A percentile compares a stretch with the other conserved stretches of the same genome.
These are phyloP conservation scores for Chaetoscypha palmicola DNA, from an alignment of 2,329 filamentous ascomycete genomes.

Conservation along the genomic window DNA sequence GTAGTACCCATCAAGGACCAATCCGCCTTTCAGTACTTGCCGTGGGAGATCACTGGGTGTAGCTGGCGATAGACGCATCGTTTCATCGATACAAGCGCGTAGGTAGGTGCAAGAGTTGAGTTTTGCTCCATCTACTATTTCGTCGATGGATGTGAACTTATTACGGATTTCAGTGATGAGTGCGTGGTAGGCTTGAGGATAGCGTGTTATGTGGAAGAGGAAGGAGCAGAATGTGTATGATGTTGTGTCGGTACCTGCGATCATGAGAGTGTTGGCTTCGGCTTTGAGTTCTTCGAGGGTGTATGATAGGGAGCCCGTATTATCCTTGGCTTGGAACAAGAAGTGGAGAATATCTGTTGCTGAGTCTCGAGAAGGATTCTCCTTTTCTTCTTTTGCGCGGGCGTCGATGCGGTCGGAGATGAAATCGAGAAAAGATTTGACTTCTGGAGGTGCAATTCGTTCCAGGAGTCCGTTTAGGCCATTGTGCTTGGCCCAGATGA, in stretches of 20 bases:
- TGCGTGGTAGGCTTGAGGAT: slow-evolving; percentile 24
- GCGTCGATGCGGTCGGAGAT: background rate
- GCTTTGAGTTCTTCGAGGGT: slow-evolving; percentile 20
- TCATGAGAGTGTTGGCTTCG: slow-evolving; percentile 7
- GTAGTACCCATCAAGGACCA: background rate
- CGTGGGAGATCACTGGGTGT: background rate
- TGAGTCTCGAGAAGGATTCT: slow-evolving; percentile 36
- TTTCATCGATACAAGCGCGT: background rate
- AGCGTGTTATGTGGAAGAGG: slow-evolving; percentile 32
- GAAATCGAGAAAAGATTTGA: background rate
- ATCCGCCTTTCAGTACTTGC: background rate
- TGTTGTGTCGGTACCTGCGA: slow-evolving; percentile 25
- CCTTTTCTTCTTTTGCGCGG: background rate
- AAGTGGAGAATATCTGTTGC: slow-evolving; percentile 66
- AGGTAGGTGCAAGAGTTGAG: slow-evolving; percentile 24
- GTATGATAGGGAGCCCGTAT: slow-evolving; percentile 45
- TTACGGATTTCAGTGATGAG: slow-evolving; percentile 29
- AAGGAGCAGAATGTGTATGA: slow-evolving; percentile 28
- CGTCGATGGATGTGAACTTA: slow-evolving; percentile 29
- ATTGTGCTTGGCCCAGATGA: slow-evolving; percentile 2
- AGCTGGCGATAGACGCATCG: background rate
- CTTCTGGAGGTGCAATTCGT: background rate
- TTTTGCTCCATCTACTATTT: slow-evolving; percentile 27
- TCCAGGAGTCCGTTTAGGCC: slow-evolving; percentile 1
- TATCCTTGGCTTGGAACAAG: slow-evolving; percentile 62